A percentile compares a stretch with the other conserved stretches of the same genome.
phyloP scores from a whole-genome alignment of 1,284 basidiomycete genomes.

The Neolentinus lepideus region DNA sequence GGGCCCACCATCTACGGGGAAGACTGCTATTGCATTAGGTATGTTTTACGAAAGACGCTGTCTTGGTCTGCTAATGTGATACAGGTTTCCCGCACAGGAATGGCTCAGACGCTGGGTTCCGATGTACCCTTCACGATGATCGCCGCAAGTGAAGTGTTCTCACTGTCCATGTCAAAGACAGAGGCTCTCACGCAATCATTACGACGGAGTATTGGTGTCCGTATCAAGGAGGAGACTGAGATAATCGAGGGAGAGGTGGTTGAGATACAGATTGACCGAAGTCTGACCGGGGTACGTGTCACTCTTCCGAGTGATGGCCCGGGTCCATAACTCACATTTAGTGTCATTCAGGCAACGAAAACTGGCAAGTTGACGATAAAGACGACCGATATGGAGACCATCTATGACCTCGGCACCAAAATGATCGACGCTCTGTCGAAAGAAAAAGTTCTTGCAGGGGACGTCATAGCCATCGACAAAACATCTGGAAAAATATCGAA shows the following conservation, averaged over 20 bases:
- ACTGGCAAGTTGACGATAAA: conserved; percentile 98
- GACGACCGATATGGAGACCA: conserved; percentile 99
- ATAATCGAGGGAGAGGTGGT: conserved; percentile 98
- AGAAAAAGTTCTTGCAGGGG: conserved; percentile 95
- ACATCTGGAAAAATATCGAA: conserved; percentile 96
- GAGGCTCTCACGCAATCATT: conserved; percentile 97
- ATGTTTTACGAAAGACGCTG: conserved; percentile 16
- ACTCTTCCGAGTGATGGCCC: conserved; percentile 7
- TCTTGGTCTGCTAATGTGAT: conserved; percentile 1
- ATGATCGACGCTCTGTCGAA: conserved; percentile 98
- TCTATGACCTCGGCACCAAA: conserved; percentile 97
- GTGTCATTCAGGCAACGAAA: conserved; percentile 82
- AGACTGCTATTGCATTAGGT: conserved; percentile 97
- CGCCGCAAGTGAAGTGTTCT: conserved; percentile 96
- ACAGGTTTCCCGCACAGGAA: conserved; percentile 46
- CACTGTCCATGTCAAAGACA: conserved; percentile 96
- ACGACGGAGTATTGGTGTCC: conserved; percentile 90
- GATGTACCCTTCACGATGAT: conserved; percentile 99
- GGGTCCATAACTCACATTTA: too few species aligned
- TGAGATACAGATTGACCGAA: conserved; percentile 97
- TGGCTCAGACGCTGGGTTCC: conserved; percentile 90
- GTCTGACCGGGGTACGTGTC: conserved; percentile 85
- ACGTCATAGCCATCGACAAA: conserved; percentile 96
- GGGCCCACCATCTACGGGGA: conserved; percentile 93
- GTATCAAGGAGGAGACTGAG: conserved; percentile 97